Conservation (phyloP, 306 rosid genomes). For the Rosa persica region DNA sequence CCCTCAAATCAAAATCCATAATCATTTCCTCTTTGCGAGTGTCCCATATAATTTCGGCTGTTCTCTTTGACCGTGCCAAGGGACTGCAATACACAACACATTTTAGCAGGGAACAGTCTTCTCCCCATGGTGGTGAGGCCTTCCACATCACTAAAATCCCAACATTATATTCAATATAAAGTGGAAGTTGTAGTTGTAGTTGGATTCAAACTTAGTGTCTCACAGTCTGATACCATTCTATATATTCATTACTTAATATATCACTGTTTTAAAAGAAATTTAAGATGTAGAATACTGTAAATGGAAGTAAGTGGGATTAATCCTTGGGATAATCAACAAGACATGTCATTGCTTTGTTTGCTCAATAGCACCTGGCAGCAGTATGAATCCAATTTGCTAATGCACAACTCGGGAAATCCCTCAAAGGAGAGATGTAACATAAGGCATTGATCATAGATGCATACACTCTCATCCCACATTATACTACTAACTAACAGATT, state of each 20-base stretch:
- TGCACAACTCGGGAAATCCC: not conserved
- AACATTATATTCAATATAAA: too few species aligned
- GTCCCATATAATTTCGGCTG: slow-evolving; percentile 92
- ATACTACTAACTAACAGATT: not conserved
- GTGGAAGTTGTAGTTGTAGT: not conserved
- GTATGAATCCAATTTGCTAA: not conserved
- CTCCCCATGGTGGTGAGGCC: not conserved
- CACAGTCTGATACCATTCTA: not conserved
- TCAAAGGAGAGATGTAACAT: not conserved
- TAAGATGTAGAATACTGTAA: not conserved
- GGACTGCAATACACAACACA: slow-evolving; percentile 52
- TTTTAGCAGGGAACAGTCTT: not conserved
- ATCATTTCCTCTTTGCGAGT: slow-evolving; percentile 49
- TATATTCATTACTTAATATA: not conserved
- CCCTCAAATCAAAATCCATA: slow-evolving; percentile 65
- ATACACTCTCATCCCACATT: not conserved
- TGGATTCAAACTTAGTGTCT: not conserved
- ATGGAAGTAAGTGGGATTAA: not conserved
- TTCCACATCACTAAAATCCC: not conserved
- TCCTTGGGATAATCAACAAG: not conserved
- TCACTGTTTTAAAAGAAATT: not conserved
- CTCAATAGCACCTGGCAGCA: too few species aligned
- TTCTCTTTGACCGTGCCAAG: slow-evolving; percentile 72
- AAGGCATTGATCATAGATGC: not conserved
- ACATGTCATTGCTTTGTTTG: not conserved